phyloP scores from a whole-genome alignment of 805 yeast genomes.

The Hanseniaspora guilliermondii region DNA sequence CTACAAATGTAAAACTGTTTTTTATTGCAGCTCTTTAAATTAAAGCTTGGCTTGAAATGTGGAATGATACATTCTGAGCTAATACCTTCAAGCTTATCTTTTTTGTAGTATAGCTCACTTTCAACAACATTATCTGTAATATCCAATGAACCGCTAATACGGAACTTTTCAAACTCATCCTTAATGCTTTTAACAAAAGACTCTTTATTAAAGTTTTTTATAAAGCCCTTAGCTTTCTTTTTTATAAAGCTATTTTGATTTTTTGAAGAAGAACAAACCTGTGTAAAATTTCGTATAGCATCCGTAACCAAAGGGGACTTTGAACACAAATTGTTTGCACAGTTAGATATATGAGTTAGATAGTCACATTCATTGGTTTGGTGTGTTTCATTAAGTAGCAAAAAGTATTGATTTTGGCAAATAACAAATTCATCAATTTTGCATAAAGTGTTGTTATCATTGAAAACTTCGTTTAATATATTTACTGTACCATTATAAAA shows the following conservation, averaged over 20 bases:
- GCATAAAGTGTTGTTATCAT: neutral
- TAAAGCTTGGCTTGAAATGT: neutral
- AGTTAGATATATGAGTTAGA: neutral
- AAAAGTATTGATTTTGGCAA: neutral
- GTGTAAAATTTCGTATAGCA: neutral
- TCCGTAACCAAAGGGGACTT: neutral
- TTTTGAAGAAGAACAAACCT: neutral
- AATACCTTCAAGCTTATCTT: neutral
- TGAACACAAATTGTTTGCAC: neutral
- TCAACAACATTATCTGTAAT: neutral
- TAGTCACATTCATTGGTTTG: neutral
- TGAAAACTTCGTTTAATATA: neutral
- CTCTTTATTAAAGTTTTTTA: neutral
- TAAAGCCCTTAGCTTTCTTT: neutral
- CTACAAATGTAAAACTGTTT: neutral
- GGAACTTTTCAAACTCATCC: neutral
- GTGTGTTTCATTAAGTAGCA: neutral
- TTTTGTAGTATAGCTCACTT: slow-evolving; percentile 1
- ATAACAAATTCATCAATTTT: neutral
- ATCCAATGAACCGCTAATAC: neutral
- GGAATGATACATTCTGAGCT: neutral
- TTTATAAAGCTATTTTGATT: neutral
- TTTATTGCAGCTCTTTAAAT: neutral
- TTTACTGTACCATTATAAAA: neutral
- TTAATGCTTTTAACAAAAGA: neutral